phyloP scores from a whole-genome alignment of 179 eudicot species.

The Nepenthes alata region DNA sequence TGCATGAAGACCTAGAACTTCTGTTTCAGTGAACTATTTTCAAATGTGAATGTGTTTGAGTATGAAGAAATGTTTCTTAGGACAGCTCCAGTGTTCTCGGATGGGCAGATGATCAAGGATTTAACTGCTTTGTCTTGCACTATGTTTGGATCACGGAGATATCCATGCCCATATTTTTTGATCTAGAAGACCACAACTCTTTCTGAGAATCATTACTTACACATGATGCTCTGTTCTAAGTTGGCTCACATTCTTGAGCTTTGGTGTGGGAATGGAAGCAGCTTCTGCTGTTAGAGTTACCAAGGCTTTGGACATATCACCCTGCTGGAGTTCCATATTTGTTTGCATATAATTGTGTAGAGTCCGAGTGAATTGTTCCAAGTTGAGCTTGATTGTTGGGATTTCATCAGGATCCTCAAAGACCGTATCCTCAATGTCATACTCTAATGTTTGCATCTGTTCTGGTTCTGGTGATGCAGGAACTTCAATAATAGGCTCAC shows the following conservation, averaged over 20 bases:
- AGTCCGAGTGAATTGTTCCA: slow-evolving; percentile 29
- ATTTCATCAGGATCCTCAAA: slow-evolving; percentile 38
- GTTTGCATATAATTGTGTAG: slow-evolving; percentile 33
- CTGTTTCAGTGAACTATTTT: too few species aligned
- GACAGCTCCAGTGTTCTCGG: too few species aligned
- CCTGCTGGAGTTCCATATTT: slow-evolving; percentile 35
- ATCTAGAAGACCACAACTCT: not conserved
- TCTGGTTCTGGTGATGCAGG: slow-evolving; percentile 71
- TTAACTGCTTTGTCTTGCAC: not conserved
- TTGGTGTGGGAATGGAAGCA: slow-evolving; percentile 51
- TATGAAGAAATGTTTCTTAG: too few species aligned
- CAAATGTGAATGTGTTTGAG: too few species aligned
- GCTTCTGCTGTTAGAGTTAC: slow-evolving; percentile 44
- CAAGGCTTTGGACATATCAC: slow-evolving; percentile 35
- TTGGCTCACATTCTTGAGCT: slow-evolving; percentile 54
- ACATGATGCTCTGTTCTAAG: slow-evolving; percentile 63
- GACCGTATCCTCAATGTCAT: slow-evolving; percentile 31
- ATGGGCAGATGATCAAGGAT: too few species aligned
- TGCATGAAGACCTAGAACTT: too few species aligned
- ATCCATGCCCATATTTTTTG: not conserved
- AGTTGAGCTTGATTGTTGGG: slow-evolving; percentile 32
- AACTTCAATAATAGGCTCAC: slow-evolving; percentile 69
- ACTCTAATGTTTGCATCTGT: slow-evolving; percentile 11
- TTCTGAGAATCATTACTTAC: slow-evolving; percentile 27
- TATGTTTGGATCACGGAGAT: not conserved